These are phyloP conservation scores for Metroxylon sagu DNA, from an alignment of 176 grass and related monocot species.

Conservation along the genomic window DNA sequence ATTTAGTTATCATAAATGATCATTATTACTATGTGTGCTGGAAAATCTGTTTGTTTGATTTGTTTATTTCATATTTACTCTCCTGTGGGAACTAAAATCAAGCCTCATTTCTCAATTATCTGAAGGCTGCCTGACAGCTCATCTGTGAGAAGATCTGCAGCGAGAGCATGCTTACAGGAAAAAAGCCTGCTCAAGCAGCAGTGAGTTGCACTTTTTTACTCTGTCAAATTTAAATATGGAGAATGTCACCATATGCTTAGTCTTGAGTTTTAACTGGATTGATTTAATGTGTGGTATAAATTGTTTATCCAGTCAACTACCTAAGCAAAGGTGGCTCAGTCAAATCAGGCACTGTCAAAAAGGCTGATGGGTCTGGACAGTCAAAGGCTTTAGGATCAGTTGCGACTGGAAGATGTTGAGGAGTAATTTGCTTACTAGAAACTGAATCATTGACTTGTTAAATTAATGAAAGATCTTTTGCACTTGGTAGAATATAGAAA, in stretches of 20 bases:
- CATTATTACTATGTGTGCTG: too few species aligned
- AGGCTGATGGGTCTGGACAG: slow-evolving; percentile 53
- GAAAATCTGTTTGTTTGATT: too few species aligned
- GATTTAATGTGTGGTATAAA: neutral
- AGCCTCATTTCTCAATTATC: neutral
- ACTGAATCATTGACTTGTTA: slow-evolving; percentile 14
- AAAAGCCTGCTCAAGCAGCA: slow-evolving; percentile 48
- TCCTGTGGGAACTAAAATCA: neutral
- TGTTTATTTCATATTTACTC: neutral
- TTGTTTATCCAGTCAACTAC: slow-evolving; percentile 28
- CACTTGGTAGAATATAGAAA: too few species aligned
- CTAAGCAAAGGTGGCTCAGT: slow-evolving; percentile 66
- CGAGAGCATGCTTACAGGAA: slow-evolving; percentile 94
- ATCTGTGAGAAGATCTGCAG: slow-evolving; percentile 80
- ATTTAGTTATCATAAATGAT: too few species aligned
- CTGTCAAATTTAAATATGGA: neutral
- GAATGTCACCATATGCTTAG: too few species aligned
- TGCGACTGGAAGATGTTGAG: slow-evolving; percentile 84
- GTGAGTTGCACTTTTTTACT: slow-evolving; percentile 36
- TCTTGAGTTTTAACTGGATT: neutral
- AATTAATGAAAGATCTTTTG: too few species aligned
- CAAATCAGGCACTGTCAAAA: slow-evolving; percentile 59
- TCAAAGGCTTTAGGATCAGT: slow-evolving; percentile 51
- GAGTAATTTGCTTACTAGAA: slow-evolving; percentile 38
- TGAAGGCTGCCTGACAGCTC: slow-evolving; percentile 57